phyloP scores from a whole-genome alignment of 2,329 filamentous ascomycete genomes.

The Talaromyces verruculosus region DNA sequence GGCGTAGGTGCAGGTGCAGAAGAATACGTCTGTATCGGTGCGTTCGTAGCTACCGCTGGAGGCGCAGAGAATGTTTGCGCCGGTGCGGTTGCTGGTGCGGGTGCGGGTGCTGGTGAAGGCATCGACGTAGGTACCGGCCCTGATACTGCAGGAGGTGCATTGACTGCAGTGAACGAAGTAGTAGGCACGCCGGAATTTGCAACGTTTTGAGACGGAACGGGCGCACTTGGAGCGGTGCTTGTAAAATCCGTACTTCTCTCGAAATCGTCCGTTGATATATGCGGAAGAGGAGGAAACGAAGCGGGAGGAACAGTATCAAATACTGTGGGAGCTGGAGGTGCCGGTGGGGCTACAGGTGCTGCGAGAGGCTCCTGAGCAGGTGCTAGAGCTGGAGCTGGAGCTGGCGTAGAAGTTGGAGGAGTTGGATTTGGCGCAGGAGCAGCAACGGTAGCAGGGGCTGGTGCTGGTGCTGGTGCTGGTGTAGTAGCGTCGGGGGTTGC shows the following conservation, averaged over 20 bases:
- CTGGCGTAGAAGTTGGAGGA: not conserved
- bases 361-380: constrained; percentile 20
- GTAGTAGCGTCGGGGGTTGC: not conserved
- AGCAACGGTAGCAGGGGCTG: constrained; percentile 12
- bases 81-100: constrained; percentile 24
- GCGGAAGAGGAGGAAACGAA: constrained; percentile 13
- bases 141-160: not conserved
- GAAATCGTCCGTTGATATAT: constrained; percentile 18
- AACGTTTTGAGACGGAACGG: not conserved
- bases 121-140: constrained; percentile 18
- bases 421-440: constrained; percentile 14
- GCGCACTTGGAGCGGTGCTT: not conserved
- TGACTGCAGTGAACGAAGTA: constrained; percentile 7
- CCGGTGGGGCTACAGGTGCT: not conserved
- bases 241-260: constrained; percentile 4
- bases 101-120: constrained; percentile 29
- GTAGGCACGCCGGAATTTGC: not conserved
- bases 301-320: not conserved
- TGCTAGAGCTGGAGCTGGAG: not conserved
- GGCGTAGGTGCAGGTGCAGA: not conserved
- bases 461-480: not conserved
- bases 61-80: constrained; percentile 8
- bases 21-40: not conserved
- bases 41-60: not conserved
- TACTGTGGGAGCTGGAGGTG: not conserved